Evolutionary conservation across 352 stramenopile genomes (phyloP).

Genomic region (Pythium sp.): DNA sequence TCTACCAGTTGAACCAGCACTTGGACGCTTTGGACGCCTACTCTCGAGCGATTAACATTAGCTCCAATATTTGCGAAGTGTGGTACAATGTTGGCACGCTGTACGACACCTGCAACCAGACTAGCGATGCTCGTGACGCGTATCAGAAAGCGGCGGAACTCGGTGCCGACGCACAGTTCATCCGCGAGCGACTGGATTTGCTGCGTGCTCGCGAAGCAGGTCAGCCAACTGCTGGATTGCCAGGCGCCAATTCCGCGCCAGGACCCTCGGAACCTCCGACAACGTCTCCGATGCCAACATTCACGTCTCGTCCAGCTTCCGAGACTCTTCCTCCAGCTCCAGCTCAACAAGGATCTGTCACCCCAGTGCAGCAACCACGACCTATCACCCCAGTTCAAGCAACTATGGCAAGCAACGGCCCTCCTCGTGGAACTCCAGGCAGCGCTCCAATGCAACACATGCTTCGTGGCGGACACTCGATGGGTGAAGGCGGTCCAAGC

Average conservation of each 20-base stretch:
- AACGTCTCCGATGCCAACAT: not conserved
- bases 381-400: too few species aligned
- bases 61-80: not conserved
- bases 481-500: too few species aligned
- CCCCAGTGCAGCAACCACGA: too few species aligned
- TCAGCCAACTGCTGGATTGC: not conserved
- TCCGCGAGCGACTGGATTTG: not conserved
- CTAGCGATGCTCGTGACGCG: not conserved
- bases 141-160: not conserved
- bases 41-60: not conserved
- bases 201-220: not conserved
- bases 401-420: too few species aligned
- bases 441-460: too few species aligned
- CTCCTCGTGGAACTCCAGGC: too few species aligned
- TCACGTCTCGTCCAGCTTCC: not conserved
- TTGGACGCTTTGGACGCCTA: not conserved
- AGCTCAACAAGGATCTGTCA: too few species aligned
- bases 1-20: not conserved
- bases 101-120: not conserved
- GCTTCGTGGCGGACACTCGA: too few species aligned
- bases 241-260: not conserved
- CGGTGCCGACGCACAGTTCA: not conserved
- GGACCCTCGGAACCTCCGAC: not conserved
- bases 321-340: too few species aligned
- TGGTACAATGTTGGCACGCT: not conserved